Evolutionary conservation across 768 basidiomycete species (phyloP), one percentile per base, ranked within the genome.

Genomic region (Gymnopilus junonius): DNA sequence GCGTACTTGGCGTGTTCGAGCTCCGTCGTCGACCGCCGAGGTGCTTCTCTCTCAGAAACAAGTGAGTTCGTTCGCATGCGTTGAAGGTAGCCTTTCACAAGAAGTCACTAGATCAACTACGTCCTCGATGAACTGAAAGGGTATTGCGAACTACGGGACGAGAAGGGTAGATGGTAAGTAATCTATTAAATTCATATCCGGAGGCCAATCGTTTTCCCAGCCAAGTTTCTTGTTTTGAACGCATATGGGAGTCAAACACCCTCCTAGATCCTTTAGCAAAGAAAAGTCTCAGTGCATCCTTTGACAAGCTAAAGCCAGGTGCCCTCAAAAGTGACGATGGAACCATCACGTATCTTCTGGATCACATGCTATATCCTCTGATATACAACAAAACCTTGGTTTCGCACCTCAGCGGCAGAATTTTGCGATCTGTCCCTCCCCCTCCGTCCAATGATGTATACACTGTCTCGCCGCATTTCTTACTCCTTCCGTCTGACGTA

Each of bases 221-320:
- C 65, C 78, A 85, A 68, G 77, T 84, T 6, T 85, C 85, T n/a
- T 84, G 81, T 65, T 85, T 84, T 63, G 84, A 85, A 53, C 80
- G 85, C 20, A 82, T 86, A 21, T 86, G 84, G 84, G 80, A 85
- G 65, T 77, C 79, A 0, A 69, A 73, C 34, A 31, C 54, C 34
- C 58, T 77, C 34, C 50, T 79, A 25, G 66, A 70, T 45, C 11
- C 59, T 14, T 3, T 45, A 17, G 54, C 55, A 29, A 46, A 57
- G n/a, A 27, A 31, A 15, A 31, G 59, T 11, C 62, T 82, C 29
- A 66, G 67, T n/a, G 23, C 64, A 29, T 62, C 64, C 7, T 65
- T 82, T 11, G 60, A 62, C 20, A n/a, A 17, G 8, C 68, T 80
- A 11, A 61, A 68, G 65, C 2, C 58, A 48, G 23, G 59, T 17